Percentiles rank a stretch among this genome's conserved stretches.
Evolutionary conservation across 306 rosid genomes (phyloP).

Genomic region (Cyclanthera cordifolia): DNA sequence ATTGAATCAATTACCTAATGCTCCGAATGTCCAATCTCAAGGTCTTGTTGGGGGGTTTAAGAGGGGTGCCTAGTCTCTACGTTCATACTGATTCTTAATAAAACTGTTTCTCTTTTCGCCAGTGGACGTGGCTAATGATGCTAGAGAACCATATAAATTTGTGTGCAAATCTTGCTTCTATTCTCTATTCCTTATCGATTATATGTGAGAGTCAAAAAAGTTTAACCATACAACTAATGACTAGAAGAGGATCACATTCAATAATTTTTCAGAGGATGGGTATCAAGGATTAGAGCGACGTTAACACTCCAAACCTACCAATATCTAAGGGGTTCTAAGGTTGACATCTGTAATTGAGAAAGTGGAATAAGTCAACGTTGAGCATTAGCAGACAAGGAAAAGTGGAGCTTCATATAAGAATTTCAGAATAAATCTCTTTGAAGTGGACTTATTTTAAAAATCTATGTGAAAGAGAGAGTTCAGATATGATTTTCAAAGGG

Average conservation of each 20-base stretch:
- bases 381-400: not conserved
- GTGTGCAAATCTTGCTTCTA: too few species aligned
- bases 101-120: too few species aligned
- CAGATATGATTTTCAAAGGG: not conserved
- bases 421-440: not conserved
- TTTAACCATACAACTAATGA: not conserved
- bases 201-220: too few species aligned
- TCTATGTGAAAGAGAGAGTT: not conserved
- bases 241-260: not conserved
- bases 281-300: not conserved
- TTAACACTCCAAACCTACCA: not conserved
- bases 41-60: too few species aligned
- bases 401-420: not conserved
- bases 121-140: too few species aligned
- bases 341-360: constrained; percentile 1
- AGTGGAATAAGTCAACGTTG: not conserved
- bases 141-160: too few species aligned
- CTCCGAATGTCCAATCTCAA: too few species aligned
- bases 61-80: too few species aligned
- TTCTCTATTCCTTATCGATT: too few species aligned
- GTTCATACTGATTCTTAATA: too few species aligned
- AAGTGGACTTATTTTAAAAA: not conserved
- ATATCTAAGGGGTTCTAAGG: not conserved
- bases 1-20: too few species aligned
- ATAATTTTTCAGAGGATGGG: not conserved